phyloP scores from a whole-genome alignment of 768 basidiomycete genomes.

The Collybia sp. region DNA sequence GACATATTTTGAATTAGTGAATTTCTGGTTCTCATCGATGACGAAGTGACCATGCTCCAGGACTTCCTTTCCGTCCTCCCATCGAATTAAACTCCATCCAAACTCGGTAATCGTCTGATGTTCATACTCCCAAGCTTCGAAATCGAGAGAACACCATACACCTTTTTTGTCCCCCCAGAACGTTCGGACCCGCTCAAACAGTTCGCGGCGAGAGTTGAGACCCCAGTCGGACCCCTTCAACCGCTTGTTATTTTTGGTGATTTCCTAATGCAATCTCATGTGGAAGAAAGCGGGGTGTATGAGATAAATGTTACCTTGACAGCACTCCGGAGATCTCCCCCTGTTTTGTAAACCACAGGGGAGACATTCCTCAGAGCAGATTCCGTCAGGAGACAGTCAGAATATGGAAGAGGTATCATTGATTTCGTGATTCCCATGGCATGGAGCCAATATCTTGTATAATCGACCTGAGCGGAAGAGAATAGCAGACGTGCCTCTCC shows the following conservation, averaged over 20 bases:
- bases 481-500: slow-evolving; percentile 80
- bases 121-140: slow-evolving; percentile 81
- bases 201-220: slow-evolving; percentile 50
- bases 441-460: slow-evolving; percentile 79
- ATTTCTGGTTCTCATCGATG: slow-evolving; percentile 54
- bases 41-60: slow-evolving; percentile 56
- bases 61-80: slow-evolving; percentile 46
- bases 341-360: slow-evolving; percentile 51
- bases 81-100: slow-evolving; percentile 65
- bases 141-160: slow-evolving; percentile 75
- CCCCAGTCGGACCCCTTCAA: slow-evolving; percentile 59
- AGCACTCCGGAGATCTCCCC: slow-evolving; percentile 48
- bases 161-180: slow-evolving; percentile 62
- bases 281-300: too few species aligned
- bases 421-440: slow-evolving; percentile 62
- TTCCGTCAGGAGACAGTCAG: slow-evolving; percentile 65
- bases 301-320: slow-evolving; percentile 41
- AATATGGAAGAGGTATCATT: slow-evolving; percentile 70
- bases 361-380: slow-evolving; percentile 55
- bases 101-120: slow-evolving; percentile 75
- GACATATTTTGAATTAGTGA: slow-evolving; percentile 60
- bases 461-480: slow-evolving; percentile 82
- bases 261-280: slow-evolving; percentile 35
- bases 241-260: slow-evolving; percentile 78
- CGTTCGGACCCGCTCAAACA: slow-evolving; percentile 65